A percentile compares a stretch with the other conserved stretches of the same genome.
Evolutionary conservation across 2,329 filamentous ascomycete species (phyloP).

Genomic region (Setomelanomma holmii): DNA sequence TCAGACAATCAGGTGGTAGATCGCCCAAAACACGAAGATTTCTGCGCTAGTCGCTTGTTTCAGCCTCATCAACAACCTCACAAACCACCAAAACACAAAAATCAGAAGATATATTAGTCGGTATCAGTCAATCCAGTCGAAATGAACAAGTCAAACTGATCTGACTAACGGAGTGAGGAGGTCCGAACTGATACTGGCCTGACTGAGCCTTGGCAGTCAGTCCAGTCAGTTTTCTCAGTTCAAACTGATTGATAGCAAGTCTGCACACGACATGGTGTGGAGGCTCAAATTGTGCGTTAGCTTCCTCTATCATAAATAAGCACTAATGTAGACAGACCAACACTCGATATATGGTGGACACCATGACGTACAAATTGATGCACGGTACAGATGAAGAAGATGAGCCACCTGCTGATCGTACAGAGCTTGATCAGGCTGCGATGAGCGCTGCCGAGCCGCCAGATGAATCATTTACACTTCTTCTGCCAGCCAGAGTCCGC

Average conservation of each 20-base stretch:
- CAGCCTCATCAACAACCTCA: background rate
- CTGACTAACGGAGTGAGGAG: background rate
- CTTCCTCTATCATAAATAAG: too few relatives aligned
- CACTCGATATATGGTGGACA: constrained; percentile 12
- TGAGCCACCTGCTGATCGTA: background rate
- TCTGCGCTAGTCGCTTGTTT: background rate
- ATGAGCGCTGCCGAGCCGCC: background rate
- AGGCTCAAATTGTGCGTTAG: too few relatives aligned
- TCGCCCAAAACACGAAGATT: background rate
- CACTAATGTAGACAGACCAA: background rate
- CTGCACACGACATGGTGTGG: too few relatives aligned
- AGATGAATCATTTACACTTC: background rate
- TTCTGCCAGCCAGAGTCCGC: constrained; percentile 2
- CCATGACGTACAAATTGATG: constrained; percentile 10
- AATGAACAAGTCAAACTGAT: background rate
- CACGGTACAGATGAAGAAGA: constrained; percentile 3
- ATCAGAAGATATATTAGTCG: background rate
- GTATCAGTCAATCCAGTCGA: background rate
- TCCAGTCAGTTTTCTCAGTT: background rate
- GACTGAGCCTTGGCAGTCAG: background rate
- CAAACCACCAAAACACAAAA: background rate
- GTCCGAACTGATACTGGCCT: background rate
- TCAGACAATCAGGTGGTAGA: background rate
- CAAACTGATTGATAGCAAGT: background rate
- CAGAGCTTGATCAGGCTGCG: background rate